phyloP scores from a whole-genome alignment of 2,329 filamentous ascomycete genomes.

The Paecilomyces sp. region DNA sequence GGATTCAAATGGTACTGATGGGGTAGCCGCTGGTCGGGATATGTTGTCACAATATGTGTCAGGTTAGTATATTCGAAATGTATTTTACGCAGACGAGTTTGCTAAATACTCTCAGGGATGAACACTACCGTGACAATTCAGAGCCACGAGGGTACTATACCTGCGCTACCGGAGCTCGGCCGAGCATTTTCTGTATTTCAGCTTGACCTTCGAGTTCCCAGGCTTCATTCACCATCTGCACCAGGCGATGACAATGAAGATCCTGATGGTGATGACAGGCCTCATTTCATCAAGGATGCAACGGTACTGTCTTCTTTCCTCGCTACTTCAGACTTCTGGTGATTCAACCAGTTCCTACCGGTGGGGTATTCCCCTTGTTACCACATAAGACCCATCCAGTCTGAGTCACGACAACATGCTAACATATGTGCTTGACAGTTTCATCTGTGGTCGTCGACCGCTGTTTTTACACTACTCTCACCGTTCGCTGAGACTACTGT shows the following conservation, averaged over 20 bases:
- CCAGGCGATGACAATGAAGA: slow-evolving; percentile 31
- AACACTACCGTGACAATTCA: slow-evolving; percentile 75
- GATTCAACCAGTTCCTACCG: slow-evolving; percentile 4
- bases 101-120: slow-evolving; percentile 43
- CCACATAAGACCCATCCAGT: slow-evolving; percentile 17
- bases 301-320: slow-evolving; percentile 43
- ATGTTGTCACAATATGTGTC: slow-evolving; percentile 82
- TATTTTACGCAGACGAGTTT: neutral
- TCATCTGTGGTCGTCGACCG: slow-evolving; percentile 79
- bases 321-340: slow-evolving; percentile 7
- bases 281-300: slow-evolving; percentile 75
- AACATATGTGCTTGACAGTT: slow-evolving; percentile 35
- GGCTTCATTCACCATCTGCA: slow-evolving; percentile 51
- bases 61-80: slow-evolving; percentile 36
- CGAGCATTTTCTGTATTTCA: slow-evolving; percentile 64
- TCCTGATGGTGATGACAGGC: slow-evolving; percentile 35
- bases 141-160: slow-evolving; percentile 65
- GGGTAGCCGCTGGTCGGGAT: slow-evolving; percentile 57
- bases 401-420: slow-evolving; percentile 3
- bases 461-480: slow-evolving; percentile 74
- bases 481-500: slow-evolving; percentile 68
- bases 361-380: slow-evolving; percentile 5
- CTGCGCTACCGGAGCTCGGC: slow-evolving; percentile 64
- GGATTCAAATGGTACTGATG: slow-evolving; percentile 53
- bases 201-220: slow-evolving; percentile 65